phyloP scores from a whole-genome alignment of 345 rosid genomes.

The Cardiospermum halicacabum region DNA sequence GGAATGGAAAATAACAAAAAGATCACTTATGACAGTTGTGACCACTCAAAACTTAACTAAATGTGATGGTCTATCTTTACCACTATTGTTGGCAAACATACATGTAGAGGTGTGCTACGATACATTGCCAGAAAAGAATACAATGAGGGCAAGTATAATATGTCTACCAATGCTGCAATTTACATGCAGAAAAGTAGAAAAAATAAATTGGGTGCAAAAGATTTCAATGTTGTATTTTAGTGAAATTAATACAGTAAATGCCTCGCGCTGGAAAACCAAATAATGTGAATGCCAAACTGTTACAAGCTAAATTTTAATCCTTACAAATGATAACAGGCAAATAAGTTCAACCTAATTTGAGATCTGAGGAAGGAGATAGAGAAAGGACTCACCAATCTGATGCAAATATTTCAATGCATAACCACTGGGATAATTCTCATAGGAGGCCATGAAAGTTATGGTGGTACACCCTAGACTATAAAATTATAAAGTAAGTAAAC shows the following conservation, averaged over 20 bases:
- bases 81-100: no score
- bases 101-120: no score
- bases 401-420: slow-evolving; percentile 79
- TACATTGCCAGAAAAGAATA: no score
- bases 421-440: slow-evolving; percentile 87
- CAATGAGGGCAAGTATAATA: neutral
- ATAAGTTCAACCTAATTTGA: neutral
- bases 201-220: neutral
- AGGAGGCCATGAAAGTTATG: slow-evolving; percentile 76
- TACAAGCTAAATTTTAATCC: neutral
- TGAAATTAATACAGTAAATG: neutral
- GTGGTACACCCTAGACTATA: slow-evolving; percentile 86
- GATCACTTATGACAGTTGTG: neutral
- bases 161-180: neutral
- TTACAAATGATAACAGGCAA: neutral
- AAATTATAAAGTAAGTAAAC: slow-evolving; percentile 25
- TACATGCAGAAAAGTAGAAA: neutral
- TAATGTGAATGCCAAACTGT: neutral
- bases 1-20: no score
- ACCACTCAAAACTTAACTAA: no score
- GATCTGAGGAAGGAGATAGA: neutral
- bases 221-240: neutral
- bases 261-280: neutral
- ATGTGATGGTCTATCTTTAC: no score
- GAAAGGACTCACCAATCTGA: slow-evolving; percentile 52